These are phyloP conservation scores for Cenococcum geophilum DNA, from an alignment of 495 filamentous ascomycete genomes.

Conservation along the genomic window DNA sequence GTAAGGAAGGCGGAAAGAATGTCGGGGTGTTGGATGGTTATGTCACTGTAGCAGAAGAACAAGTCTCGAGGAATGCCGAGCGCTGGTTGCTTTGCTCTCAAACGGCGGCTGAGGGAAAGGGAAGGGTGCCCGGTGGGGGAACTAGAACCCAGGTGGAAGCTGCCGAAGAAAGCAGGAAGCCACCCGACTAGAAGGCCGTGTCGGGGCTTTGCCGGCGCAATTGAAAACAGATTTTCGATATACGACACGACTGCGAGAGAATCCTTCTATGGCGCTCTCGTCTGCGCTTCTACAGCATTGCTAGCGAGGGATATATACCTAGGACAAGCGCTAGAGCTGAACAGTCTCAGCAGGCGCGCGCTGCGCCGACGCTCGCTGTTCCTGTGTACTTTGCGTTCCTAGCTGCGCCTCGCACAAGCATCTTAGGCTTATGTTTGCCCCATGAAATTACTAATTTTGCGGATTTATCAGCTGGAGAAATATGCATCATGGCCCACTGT, in stretches of 20 bases:
- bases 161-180: not conserved
- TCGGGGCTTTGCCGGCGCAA: not conserved
- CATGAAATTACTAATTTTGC: not conserved
- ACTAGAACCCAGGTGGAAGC: not conserved
- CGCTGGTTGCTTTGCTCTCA: not conserved
- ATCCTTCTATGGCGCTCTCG: not conserved
- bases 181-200: not conserved
- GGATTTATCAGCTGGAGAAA: not conserved
- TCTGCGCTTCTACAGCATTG: not conserved
- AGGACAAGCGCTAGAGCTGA: too few species aligned
- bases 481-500: not conserved
- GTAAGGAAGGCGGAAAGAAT: not conserved
- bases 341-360: too few species aligned
- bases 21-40: not conserved
- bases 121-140: conserved; percentile 2
- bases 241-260: not conserved
- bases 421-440: not conserved
- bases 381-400: not conserved
- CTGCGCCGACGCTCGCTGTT: too few species aligned
- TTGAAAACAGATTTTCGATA: not conserved
- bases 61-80: conserved; percentile 7
- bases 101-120: not conserved
- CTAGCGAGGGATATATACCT: too few species aligned
- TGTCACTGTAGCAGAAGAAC: not conserved
- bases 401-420: conserved; percentile 6